Conservation (phyloP, 345 rosid genomes). For the Laguncularia racemosa region DNA sequence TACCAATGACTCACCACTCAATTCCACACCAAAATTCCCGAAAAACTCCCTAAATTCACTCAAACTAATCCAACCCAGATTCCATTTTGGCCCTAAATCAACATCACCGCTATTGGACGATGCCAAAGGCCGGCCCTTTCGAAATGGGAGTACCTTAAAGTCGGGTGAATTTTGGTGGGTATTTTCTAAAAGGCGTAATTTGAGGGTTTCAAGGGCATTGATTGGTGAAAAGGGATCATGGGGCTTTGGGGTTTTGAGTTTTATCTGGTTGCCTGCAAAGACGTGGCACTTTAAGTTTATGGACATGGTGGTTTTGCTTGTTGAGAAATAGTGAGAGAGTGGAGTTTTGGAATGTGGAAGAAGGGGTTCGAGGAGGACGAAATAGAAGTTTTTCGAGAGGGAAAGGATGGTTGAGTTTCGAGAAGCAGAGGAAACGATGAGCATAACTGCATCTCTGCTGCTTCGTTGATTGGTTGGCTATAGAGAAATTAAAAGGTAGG, state of each 20-base stretch:
- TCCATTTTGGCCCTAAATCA: conserved; percentile 51
- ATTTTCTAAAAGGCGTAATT: conserved; percentile 33
- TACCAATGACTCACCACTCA: conserved; percentile 49
- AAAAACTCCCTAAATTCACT: conserved; percentile 45
- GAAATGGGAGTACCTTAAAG: conserved; percentile 72
- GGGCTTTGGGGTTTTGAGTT: conserved; percentile 51
- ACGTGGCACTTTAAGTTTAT: conserved; percentile 53
- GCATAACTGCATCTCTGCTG: not conserved
- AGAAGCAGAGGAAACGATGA: conserved; percentile 9
- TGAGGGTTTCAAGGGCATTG: conserved; percentile 62
- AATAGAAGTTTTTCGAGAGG: not conserved
- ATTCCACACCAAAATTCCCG: conserved; percentile 34
- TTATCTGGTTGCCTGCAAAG: conserved; percentile 72
- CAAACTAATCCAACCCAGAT: conserved; percentile 70
- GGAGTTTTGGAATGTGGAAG: conserved; percentile 21
- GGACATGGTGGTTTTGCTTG: conserved; percentile 45
- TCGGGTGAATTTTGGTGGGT: conserved; percentile 35
- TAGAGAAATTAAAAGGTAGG: not conserved
- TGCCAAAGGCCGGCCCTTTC: conserved; percentile 77
- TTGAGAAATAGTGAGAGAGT: not conserved
- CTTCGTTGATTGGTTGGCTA: not conserved
- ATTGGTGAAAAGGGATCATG: conserved; percentile 50
- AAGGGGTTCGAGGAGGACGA: conserved; percentile 1
- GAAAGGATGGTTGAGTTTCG: conserved; percentile 2
- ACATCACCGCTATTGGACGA: conserved; percentile 30